Evolutionary conservation across 345 rosid species (phyloP).

Genomic region (Arabidopsis suecica): DNA sequence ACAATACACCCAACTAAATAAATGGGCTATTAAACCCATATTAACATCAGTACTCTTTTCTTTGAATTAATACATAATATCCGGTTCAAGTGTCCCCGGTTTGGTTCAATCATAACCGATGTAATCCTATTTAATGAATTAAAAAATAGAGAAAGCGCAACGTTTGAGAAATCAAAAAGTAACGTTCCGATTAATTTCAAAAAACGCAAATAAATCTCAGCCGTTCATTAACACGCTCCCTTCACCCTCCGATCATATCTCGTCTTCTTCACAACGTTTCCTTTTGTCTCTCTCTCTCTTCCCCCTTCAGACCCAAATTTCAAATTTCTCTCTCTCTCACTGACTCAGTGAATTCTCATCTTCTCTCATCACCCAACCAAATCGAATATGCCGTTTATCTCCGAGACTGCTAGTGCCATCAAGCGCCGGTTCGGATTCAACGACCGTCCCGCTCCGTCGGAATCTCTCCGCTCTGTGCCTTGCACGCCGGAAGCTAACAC

Average conservation of each 20-base stretch:
- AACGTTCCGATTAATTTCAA: constrained; percentile 43
- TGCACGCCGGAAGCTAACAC: constrained; percentile 61
- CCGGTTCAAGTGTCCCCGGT: constrained; percentile 2
- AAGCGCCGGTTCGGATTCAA: constrained; percentile 90
- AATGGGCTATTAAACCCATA: too few species aligned
- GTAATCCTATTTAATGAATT: not conserved
- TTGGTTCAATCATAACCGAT: constrained; percentile 6
- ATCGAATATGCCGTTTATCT: constrained; percentile 67
- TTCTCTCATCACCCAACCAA: constrained; percentile 1
- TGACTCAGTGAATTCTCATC: constrained; percentile 15
- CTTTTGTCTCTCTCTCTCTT: constrained; percentile 9
- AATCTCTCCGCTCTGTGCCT: constrained; percentile 49
- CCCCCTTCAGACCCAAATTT: constrained; percentile 37
- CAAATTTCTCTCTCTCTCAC: constrained; percentile 27
- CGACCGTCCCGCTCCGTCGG: constrained; percentile 57
- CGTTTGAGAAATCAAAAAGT: constrained; percentile 23
- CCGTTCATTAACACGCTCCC: constrained; percentile 43
- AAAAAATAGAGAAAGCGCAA: constrained; percentile 26
- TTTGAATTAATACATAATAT: too few species aligned
- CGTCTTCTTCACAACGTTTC: constrained; percentile 19
- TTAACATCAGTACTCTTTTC: too few species aligned
- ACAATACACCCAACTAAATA: too few species aligned
- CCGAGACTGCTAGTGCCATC: constrained; percentile 82
- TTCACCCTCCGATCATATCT: constrained; percentile 44
- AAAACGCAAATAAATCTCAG: constrained; percentile 18